These are phyloP conservation scores for Fusarium sp. DNA, from an alignment of 2,329 filamentous ascomycete genomes.

Conservation along the genomic window DNA sequence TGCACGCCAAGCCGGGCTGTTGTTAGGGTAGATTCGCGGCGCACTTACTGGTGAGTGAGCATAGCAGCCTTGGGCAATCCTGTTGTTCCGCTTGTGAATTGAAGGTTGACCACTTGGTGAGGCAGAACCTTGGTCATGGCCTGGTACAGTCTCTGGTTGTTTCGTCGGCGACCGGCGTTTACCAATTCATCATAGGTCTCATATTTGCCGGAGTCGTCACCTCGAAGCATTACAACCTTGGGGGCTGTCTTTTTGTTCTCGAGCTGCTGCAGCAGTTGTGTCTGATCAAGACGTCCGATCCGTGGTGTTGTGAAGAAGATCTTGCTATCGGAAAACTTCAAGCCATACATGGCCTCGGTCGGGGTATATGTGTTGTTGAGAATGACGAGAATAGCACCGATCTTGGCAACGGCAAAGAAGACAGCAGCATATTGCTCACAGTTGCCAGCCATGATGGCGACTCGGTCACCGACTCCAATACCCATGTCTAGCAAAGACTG, in stretches of 20 bases:
- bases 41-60: slow-evolving; percentile 76
- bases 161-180: slow-evolving; percentile 63
- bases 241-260: slow-evolving; percentile 61
- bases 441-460: slow-evolving; percentile 84
- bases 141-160: slow-evolving; percentile 65
- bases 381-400: slow-evolving; percentile 80
- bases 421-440: slow-evolving; percentile 85
- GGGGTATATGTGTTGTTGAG: slow-evolving; percentile 88
- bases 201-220: slow-evolving; percentile 65
- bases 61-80: slow-evolving; percentile 81
- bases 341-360: slow-evolving; percentile 78
- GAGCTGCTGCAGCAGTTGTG: slow-evolving; percentile 69
- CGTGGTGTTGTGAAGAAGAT: slow-evolving; percentile 79
- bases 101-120: slow-evolving; percentile 79
- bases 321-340: slow-evolving; percentile 80
- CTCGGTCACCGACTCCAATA: slow-evolving; percentile 76
- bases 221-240: slow-evolving; percentile 74
- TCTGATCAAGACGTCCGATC: slow-evolving; percentile 77
- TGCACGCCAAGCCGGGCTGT: neutral
- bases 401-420: slow-evolving; percentile 79
- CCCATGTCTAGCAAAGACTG: slow-evolving; percentile 77
- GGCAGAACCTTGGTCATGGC: slow-evolving; percentile 70
- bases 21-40: neutral
- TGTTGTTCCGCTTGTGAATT: slow-evolving; percentile 83
- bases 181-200: slow-evolving; percentile 73